A percentile compares a stretch with the other conserved stretches of the same genome.
Conservation (phyloP, 495 filamentous ascomycete species). For the Penicilliopsis zonata region DNA sequence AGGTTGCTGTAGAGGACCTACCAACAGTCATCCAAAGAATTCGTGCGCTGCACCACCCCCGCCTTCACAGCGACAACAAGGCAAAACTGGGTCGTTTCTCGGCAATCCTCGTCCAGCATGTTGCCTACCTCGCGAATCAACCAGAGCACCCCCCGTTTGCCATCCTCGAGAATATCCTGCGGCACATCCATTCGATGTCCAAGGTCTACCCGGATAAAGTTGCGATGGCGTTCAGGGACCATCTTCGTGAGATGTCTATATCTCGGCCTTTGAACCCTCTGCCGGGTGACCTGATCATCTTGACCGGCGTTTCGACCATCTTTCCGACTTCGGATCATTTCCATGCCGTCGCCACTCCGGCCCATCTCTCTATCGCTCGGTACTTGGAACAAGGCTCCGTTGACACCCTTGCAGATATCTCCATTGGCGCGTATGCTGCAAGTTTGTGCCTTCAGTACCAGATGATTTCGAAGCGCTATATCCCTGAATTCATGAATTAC, state of each 20-base stretch:
- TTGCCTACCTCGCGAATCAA: conserved; percentile 52
- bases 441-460: conserved; percentile 75
- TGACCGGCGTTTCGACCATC: conserved; percentile 72
- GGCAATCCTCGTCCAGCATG: conserved; percentile 62
- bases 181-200: conserved; percentile 77
- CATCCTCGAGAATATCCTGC: conserved; percentile 54
- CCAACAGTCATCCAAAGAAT: conserved; percentile 81
- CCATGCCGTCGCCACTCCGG: conserved; percentile 83
- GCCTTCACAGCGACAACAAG: conserved; percentile 74
- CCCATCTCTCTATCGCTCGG: conserved; percentile 64
- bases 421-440: conserved; percentile 63
- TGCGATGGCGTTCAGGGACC: conserved; percentile 59
- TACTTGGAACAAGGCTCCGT: conserved; percentile 73
- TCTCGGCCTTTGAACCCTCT: conserved; percentile 47
- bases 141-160: conserved; percentile 38
- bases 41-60: conserved; percentile 79
- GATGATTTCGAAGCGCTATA: conserved; percentile 63
- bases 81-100: conserved; percentile 65
- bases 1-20: conserved; percentile 46
- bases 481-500: conserved; percentile 82
- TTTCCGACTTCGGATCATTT: conserved; percentile 97
- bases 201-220: conserved; percentile 71
- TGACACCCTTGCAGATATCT: conserved; percentile 47
- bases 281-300: conserved; percentile 63
- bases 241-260: conserved; percentile 53